A percentile compares a stretch with the other conserved stretches of the same genome.
phyloP scores from a whole-genome alignment of 257 asterid species.

The Penstemon barbatus region DNA sequence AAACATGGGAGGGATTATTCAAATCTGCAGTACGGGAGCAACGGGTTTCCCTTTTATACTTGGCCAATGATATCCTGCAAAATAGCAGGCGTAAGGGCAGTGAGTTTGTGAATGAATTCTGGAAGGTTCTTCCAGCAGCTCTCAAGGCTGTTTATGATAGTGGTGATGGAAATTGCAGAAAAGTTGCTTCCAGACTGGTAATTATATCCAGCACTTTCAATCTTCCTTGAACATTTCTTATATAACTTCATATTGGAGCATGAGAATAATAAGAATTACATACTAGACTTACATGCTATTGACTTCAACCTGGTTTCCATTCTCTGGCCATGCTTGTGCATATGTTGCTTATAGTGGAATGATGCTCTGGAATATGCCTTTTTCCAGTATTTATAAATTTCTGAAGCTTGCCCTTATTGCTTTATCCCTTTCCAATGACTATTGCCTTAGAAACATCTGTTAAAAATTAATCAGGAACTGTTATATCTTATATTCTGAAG shows the following conservation, averaged over 20 bases:
- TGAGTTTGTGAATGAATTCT: conserved; percentile 92
- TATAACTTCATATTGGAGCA: conserved; percentile 8
- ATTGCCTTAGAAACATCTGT: background rate
- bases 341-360: background rate
- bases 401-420: background rate
- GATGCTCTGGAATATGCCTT: background rate
- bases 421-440: background rate
- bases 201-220: conserved; percentile 21
- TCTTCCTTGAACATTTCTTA: conserved; percentile 13
- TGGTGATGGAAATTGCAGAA: conserved; percentile 66
- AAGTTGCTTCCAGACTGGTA: conserved; percentile 91
- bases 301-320: background rate
- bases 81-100: conserved; percentile 96
- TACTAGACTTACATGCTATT: background rate
- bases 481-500: background rate
- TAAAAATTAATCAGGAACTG: background rate
- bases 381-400: background rate
- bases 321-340: background rate
- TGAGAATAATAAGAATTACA: conserved; percentile 19
- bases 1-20: conserved; percentile 81
- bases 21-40: conserved; percentile 75
- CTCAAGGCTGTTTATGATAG: conserved; percentile 64
- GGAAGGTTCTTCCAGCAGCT: conserved; percentile 88
- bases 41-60: conserved; percentile 74
- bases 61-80: conserved; percentile 93